A percentile compares a stretch with the other conserved stretches of the same genome.
phyloP scores from a whole-genome alignment of 2,329 filamentous ascomycete species.

The Exophiala dermatitidis region DNA sequence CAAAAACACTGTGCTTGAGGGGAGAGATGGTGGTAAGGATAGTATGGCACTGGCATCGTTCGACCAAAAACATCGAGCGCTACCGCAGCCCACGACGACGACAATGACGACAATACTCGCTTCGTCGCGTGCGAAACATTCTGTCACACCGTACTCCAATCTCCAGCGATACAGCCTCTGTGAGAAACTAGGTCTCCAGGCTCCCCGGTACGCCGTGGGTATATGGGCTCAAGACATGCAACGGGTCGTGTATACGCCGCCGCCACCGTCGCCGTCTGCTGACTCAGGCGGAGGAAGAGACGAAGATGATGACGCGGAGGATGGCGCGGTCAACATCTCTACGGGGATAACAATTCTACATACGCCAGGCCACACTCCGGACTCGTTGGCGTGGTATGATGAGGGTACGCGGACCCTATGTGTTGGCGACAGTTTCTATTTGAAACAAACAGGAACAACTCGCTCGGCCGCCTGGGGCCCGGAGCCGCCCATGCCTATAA shows the following conservation, averaged over 20 bases:
- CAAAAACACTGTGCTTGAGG: no score
- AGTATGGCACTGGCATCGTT: no score
- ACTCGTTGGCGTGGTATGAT: slow-evolving; percentile 26
- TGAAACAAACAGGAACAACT: slow-evolving; percentile 16
- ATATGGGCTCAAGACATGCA: slow-evolving; percentile 21
- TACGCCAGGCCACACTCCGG: slow-evolving; percentile 25
- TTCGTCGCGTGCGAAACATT: slow-evolving; percentile 18
- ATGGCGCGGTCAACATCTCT: background rate
- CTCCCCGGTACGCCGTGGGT: slow-evolving; percentile 18
- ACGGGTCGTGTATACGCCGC: slow-evolving; percentile 1
- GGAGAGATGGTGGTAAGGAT: no score
- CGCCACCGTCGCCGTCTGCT: background rate
- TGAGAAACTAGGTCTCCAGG: slow-evolving; percentile 11
- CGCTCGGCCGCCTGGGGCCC: slow-evolving; percentile 14
- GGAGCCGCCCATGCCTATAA: slow-evolving; percentile 23
- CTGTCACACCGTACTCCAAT: slow-evolving; percentile 20
- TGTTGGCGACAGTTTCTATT: slow-evolving; percentile 26
- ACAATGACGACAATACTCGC: slow-evolving; percentile 16
- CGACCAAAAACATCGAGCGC: no score
- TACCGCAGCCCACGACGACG: background rate
- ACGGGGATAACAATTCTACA: slow-evolving; percentile 18
- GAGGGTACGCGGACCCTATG: slow-evolving; percentile 14
- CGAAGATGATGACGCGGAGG: no score
- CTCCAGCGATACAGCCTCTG: slow-evolving; percentile 24
- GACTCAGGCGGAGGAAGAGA: background rate